phyloP scores from a whole-genome alignment of 2,329 filamentous ascomycete genomes.

The Fusarium duplospermum region DNA sequence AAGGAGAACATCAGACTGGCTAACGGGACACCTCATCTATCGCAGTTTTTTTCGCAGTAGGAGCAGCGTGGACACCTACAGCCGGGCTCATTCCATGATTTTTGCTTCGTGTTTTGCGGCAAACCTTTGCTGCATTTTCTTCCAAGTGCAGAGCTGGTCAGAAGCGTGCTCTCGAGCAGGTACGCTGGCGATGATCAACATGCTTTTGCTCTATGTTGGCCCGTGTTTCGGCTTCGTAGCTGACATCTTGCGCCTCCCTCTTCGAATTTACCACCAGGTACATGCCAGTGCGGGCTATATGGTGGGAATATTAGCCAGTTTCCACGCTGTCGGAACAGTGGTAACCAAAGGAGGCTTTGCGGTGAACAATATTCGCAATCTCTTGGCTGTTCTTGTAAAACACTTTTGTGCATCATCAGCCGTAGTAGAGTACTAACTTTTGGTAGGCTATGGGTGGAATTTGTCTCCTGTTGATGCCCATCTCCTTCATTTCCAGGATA shows the following conservation, averaged over 20 bases:
- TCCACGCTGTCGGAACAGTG: constrained; percentile 8
- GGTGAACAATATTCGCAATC: background rate
- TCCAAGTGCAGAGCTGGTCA: background rate
- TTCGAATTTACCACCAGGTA: constrained; percentile 5
- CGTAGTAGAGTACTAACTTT: background rate
- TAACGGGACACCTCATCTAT: background rate
- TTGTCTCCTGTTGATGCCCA: background rate
- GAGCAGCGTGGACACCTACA: constrained; percentile 15
- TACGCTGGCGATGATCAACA: constrained; percentile 8
- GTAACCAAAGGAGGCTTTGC: constrained; percentile 2
- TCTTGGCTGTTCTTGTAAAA: constrained; percentile 13
- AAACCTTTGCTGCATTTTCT: constrained; percentile 13
- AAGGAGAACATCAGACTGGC: background rate
- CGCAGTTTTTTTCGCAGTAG: background rate
- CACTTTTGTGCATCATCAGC: background rate
- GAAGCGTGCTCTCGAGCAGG: constrained; percentile 11
- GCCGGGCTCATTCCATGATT: constrained; percentile 4
- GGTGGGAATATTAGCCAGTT: constrained; percentile 4
- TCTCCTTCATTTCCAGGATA: background rate
- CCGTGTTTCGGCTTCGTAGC: constrained; percentile 15
- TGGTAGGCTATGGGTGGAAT: background rate
- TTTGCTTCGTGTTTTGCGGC: constrained; percentile 3
- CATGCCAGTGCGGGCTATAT: constrained; percentile 11
- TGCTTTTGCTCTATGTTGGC: constrained; percentile 11
- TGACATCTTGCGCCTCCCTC: constrained; percentile 3